These are phyloP conservation scores for Halenospora varia DNA, from an alignment of 495 filamentous ascomycete species.

Conservation along the genomic window DNA sequence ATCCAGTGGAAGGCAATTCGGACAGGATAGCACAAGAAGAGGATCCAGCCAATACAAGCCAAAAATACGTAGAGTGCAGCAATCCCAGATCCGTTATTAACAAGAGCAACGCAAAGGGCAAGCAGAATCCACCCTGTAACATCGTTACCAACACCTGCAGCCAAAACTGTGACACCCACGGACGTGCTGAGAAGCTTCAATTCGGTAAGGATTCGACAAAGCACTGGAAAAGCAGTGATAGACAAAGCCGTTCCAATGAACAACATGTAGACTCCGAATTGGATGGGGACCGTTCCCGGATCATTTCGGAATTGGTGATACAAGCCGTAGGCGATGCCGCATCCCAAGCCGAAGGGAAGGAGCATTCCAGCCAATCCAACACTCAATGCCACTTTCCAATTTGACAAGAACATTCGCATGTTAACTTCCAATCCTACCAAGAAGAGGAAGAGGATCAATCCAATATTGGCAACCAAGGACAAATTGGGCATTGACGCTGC, in stretches of 20 bases:
- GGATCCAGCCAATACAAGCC: slow-evolving; percentile 65
- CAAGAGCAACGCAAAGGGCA: slow-evolving; percentile 88
- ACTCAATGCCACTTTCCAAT: slow-evolving; percentile 80
- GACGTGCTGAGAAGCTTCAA: slow-evolving; percentile 80
- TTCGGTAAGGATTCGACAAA: slow-evolving; percentile 92
- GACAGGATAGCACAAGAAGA: slow-evolving; percentile 73
- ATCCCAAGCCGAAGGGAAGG: slow-evolving; percentile 65
- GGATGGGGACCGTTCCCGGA: slow-evolving; percentile 53
- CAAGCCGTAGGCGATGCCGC: slow-evolving; percentile 80
- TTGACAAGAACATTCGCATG: slow-evolving; percentile 73
- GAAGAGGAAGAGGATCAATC: slow-evolving; percentile 88
- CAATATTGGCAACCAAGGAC: slow-evolving; percentile 78
- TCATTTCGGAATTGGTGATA: slow-evolving; percentile 76
- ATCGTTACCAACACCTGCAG: slow-evolving; percentile 94
- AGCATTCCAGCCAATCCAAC: slow-evolving; percentile 86
- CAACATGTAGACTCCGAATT: slow-evolving; percentile 80
- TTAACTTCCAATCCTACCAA: slow-evolving; percentile 92
- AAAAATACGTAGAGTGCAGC: slow-evolving; percentile 87
- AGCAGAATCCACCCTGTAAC: slow-evolving; percentile 89
- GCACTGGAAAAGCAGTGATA: slow-evolving; percentile 95
- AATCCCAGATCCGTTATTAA: slow-evolving; percentile 81
- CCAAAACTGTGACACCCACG: slow-evolving; percentile 87
- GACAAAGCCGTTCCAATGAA: slow-evolving; percentile 92
- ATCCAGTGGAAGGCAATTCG: slow-evolving; percentile 76
- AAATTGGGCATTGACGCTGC: slow-evolving; percentile 62